Evolutionary conservation across 805 yeast genomes (phyloP), one percentile per base, ranked within the genome.

Genomic region (Zygotorulaspora danielsina): DNA sequence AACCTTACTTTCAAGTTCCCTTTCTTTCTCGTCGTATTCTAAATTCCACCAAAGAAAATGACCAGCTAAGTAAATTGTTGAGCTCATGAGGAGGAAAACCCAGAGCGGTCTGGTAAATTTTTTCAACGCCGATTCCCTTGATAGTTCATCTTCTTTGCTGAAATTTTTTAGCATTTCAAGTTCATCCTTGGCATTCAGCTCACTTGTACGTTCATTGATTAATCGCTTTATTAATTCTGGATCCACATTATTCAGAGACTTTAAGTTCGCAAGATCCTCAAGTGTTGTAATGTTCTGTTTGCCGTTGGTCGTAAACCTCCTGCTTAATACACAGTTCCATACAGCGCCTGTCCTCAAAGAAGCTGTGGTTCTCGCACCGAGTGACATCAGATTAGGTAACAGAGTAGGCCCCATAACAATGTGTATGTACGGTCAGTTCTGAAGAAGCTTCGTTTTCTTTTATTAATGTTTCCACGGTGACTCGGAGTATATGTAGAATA

Each of bases 181-280:
- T 40, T 61, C 63, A 32, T 53, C 53, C 26, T 57, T 42, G 8
- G 46, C 44, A 42, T 59, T 53, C 24, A 63, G 40, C 36, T 59
- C 55, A 27, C 48, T 43, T 4, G 65, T 57, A 32, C 55, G 53
- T 31, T 59, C 57, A 41, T 57, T 51, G 13, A 63, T 57, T 13
- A 63, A 42, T 19, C 37, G 49, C 15, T 53, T 54, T 6, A 63
- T 53, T 19, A 61, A 34, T 24, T 51, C 53, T n/a, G 67, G 63
- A 27, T 60, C 63, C 6, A 63, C 60, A 32, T 50, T 52, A 16
- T 63, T 63, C 25, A 63, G 32, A 5, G 54, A 46, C 15, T 60
- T 46, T 25, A 63, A 30, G 26, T 60, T 54, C 6, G 54, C 54
- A 38, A 63, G 39, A 40, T 60, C 67, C 34, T 63, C 66, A 29